A percentile compares a stretch with the other conserved stretches of the same genome.
These are phyloP conservation scores for Calocybe cyanea DNA, from an alignment of 768 basidiomycete genomes.

Conservation along the genomic window DNA sequence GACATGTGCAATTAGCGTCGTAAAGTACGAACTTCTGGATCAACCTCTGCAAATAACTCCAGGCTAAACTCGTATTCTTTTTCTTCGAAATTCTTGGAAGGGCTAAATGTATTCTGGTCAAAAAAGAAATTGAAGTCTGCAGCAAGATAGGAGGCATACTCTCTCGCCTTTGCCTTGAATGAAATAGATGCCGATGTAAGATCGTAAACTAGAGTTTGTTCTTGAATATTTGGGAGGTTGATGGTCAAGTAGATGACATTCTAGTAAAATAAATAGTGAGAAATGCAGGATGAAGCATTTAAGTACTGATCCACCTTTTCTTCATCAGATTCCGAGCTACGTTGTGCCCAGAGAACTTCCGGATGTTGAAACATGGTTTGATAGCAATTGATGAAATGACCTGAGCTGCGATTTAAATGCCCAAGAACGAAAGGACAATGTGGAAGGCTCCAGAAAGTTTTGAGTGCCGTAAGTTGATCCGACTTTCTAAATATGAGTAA, in stretches of 20 bases:
- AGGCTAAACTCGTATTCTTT: constrained; percentile 74
- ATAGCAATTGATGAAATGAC: constrained; percentile 17
- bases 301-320: constrained; percentile 53
- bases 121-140: not conserved
- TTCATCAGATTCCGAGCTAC: constrained; percentile 62
- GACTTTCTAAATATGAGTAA: not conserved
- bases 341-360: constrained; percentile 94
- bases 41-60: constrained; percentile 72
- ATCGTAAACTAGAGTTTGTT: constrained; percentile 52
- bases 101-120: constrained; percentile 21
- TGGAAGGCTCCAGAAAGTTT: constrained; percentile 45
- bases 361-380: constrained; percentile 59
- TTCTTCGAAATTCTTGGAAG: constrained; percentile 39
- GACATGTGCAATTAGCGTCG: not conserved
- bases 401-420: constrained; percentile 17
- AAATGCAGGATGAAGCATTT: constrained; percentile 16
- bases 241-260: constrained; percentile 85
- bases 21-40: constrained; percentile 59
- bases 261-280: constrained; percentile 37
- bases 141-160: constrained; percentile 38
- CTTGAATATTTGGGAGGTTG: constrained; percentile 73
- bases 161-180: constrained; percentile 63
- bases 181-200: constrained; percentile 54
- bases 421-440: constrained; percentile 9
- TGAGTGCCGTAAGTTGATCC: constrained; percentile 11